These are phyloP conservation scores for Holtermanniella nyarrowii DNA, from an alignment of 768 basidiomycete genomes.

Conservation along the genomic window DNA sequence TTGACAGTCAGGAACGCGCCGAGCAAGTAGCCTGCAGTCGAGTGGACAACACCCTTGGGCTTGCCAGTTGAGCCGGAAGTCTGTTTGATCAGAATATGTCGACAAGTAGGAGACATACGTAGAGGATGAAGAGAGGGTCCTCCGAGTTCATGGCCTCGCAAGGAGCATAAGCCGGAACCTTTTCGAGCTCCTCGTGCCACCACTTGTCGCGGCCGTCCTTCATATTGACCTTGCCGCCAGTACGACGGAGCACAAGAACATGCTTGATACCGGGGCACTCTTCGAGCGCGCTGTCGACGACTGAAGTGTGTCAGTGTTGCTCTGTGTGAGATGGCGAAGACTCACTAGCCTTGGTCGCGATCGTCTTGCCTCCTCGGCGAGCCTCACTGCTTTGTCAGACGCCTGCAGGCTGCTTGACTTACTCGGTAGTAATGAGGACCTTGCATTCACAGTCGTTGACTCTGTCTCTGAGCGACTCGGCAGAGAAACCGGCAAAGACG, in stretches of 20 bases:
- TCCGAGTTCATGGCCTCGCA: constrained; percentile 81
- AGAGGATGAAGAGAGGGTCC: constrained; percentile 96
- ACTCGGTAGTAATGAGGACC: constrained; percentile 87
- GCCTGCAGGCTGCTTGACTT: neutral
- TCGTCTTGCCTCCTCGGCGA: constrained; percentile 80
- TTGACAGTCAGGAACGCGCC: constrained; percentile 86
- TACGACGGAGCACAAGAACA: constrained; percentile 77
- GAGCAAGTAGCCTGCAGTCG: constrained; percentile 62
- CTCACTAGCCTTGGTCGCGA: constrained; percentile 50
- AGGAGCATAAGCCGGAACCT: constrained; percentile 78
- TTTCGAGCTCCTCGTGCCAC: constrained; percentile 89
- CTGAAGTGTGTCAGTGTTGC: constrained; percentile 39
- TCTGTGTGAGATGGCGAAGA: neutral
- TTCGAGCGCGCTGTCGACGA: constrained; percentile 83
- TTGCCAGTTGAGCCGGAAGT: constrained; percentile 91
- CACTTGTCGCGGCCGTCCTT: constrained; percentile 76
- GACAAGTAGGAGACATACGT: constrained; percentile 48
- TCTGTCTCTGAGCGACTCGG: constrained; percentile 87
- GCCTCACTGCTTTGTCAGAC: constrained; percentile 57
- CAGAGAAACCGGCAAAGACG: constrained; percentile 92
- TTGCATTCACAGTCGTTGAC: constrained; percentile 76
- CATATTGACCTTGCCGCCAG: constrained; percentile 72
- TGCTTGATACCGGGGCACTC: constrained; percentile 78
- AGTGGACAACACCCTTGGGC: constrained; percentile 85
- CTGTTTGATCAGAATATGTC: constrained; percentile 42